A percentile compares a stretch with the other conserved stretches of the same genome.
phyloP scores from a whole-genome alignment of 768 basidiomycete genomes.

The Cystofilobasidium bisporidii region DNA sequence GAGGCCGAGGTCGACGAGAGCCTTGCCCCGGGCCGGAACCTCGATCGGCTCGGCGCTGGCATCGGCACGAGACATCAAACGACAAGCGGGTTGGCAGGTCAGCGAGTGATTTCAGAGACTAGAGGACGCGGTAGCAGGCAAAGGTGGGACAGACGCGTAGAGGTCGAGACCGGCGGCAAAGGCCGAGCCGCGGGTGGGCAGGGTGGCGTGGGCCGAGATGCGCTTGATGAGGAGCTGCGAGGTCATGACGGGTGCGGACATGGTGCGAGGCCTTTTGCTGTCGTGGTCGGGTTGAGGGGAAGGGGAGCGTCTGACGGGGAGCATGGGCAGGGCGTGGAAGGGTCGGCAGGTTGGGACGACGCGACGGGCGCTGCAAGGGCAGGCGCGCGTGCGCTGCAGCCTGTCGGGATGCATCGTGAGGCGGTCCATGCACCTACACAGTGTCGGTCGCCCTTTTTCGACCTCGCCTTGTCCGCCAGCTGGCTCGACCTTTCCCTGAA shows the following conservation, averaged over 20 bases:
- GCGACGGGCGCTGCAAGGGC: neutral
- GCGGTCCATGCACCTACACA: too few species aligned
- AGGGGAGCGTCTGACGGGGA: too few species aligned
- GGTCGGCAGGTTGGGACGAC: too few species aligned
- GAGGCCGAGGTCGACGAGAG: slow-evolving; percentile 78
- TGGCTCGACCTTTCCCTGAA: neutral
- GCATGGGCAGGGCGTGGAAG: too few species aligned
- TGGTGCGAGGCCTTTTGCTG: too few species aligned
- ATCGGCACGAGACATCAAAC: neutral
- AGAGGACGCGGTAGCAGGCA: slow-evolving; percentile 3
- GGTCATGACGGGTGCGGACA: neutral
- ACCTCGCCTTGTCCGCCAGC: neutral
- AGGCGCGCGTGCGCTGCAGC: too few species aligned
- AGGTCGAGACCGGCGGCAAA: slow-evolving; percentile 92
- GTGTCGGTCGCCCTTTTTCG: too few species aligned
- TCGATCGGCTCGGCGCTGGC: slow-evolving; percentile 70
- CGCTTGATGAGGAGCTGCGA: slow-evolving; percentile 64
- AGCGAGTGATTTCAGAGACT: too few species aligned
- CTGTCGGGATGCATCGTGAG: too few species aligned
- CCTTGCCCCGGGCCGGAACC: slow-evolving; percentile 83
- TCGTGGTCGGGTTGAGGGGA: too few species aligned
- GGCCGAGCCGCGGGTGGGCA: slow-evolving; percentile 77
- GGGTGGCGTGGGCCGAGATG: slow-evolving; percentile 65
- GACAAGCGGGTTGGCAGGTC: too few species aligned
- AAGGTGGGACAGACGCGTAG: slow-evolving; percentile 56